Percentiles rank a stretch among this genome's conserved stretches.
Evolutionary conservation across 2,329 filamentous ascomycete genomes (phyloP).

Genomic region (Colletotrichum orbiculare): DNA sequence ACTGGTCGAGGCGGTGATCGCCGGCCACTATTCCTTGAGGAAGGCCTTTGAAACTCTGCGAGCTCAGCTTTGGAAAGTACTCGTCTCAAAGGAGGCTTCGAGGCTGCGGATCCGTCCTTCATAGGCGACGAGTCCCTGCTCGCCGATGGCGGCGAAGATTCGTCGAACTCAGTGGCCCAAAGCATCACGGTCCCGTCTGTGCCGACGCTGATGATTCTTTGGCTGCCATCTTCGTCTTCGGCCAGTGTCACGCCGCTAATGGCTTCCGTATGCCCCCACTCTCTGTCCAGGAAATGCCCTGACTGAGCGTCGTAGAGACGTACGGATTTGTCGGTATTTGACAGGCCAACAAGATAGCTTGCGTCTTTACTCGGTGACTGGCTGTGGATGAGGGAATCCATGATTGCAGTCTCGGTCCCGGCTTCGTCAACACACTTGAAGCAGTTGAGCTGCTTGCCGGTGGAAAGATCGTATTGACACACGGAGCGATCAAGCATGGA

Average conservation of each 20-base stretch:
- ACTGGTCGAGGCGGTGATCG: constrained; percentile 67
- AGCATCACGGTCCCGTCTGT: constrained; percentile 87
- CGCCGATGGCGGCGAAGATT: constrained; percentile 52
- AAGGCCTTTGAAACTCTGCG: constrained; percentile 76
- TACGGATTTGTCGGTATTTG: constrained; percentile 95
- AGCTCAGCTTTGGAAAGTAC: constrained; percentile 90
- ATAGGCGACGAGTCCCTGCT: constrained; percentile 66
- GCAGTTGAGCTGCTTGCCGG: constrained; percentile 74
- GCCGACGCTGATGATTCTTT: constrained; percentile 77
- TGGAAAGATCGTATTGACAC: constrained; percentile 71
- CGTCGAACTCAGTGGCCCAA: constrained; percentile 70
- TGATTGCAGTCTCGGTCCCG: constrained; percentile 81
- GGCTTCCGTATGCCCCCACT: constrained; percentile 95
- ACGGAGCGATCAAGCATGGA: constrained; percentile 71
- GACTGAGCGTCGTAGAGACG: constrained; percentile 85
- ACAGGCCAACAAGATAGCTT: constrained; percentile 84
- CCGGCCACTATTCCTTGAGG: constrained; percentile 57
- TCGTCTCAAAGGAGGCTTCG: constrained; percentile 80
- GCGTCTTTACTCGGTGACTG: constrained; percentile 65
- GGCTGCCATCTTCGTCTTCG: constrained; percentile 65
- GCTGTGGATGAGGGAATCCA: constrained; percentile 80
- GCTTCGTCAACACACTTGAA: constrained; percentile 89
- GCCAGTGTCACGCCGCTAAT: constrained; percentile 86
- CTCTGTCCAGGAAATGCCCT: constrained; percentile 82
- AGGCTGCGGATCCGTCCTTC: constrained; percentile 61